A percentile compares a stretch with the other conserved stretches of the same genome.
Conservation (phyloP, 176 grass and related monocot species). For the Dendrocalamus sinicus region DNA sequence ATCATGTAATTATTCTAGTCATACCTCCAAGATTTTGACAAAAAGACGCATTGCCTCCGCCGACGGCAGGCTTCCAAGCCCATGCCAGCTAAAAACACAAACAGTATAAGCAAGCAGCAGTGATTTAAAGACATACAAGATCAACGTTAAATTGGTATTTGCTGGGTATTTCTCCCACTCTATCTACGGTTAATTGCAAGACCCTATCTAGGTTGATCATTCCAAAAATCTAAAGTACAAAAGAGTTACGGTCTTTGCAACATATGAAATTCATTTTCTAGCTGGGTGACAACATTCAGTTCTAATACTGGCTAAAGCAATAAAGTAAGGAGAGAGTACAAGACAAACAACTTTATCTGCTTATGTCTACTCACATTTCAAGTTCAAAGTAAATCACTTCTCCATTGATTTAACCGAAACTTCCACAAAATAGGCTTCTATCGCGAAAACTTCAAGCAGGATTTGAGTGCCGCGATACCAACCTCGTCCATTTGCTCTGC, state of each 20-base stretch:
- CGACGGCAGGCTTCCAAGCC: conserved; percentile 84
- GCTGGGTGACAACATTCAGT: not conserved
- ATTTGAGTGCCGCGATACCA: conserved; percentile 31
- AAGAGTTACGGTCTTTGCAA: not conserved
- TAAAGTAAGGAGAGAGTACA: not conserved
- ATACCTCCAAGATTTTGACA: conserved; percentile 99
- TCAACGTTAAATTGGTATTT: conserved; percentile 17
- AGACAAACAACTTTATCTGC: not conserved
- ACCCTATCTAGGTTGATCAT: not conserved
- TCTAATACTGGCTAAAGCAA: not conserved
- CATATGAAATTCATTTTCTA: not conserved
- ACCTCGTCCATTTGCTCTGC: conserved; percentile 96
- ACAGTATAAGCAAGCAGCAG: conserved; percentile 11
- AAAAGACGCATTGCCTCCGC: conserved; percentile 97
- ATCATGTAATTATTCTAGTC: conserved; percentile 3
- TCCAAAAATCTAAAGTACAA: conserved; percentile 31
- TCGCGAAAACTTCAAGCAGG: not conserved
- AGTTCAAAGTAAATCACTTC: not conserved
- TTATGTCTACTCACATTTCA: not conserved
- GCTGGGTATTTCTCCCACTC: not conserved
- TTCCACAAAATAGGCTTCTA: not conserved
- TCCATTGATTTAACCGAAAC: not conserved
- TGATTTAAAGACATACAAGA: conserved; percentile 1
- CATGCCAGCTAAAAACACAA: conserved; percentile 79
- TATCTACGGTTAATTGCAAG: not conserved